These are phyloP conservation scores for Aquilaria malaccensis DNA, from an alignment of 345 rosid genomes.

Conservation along the genomic window DNA sequence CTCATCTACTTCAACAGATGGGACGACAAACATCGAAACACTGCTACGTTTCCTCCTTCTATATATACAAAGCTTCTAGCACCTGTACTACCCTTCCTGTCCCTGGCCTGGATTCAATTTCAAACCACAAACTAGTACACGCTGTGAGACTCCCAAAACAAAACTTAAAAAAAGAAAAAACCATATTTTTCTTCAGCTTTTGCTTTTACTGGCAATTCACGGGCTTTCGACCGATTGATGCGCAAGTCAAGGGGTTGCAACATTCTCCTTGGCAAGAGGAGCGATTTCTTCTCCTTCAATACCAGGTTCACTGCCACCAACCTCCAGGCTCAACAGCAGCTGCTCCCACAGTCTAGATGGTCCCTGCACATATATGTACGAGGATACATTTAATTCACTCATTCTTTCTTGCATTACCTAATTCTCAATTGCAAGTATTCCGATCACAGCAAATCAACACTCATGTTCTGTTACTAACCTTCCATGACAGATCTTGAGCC, in stretches of 20 bases:
- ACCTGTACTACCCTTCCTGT: too few species aligned
- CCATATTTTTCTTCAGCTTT: too few species aligned
- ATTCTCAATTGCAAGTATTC: not conserved
- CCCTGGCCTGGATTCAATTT: too few species aligned
- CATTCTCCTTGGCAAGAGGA: conserved; percentile 75
- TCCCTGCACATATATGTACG: conserved; percentile 40
- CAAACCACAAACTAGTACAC: too few species aligned
- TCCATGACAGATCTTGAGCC: conserved; percentile 94
- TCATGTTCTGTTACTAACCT: conserved; percentile 41
- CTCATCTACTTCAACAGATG: too few species aligned
- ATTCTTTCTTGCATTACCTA: not conserved
- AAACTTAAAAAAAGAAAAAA: not conserved
- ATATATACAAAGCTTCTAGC: too few species aligned
- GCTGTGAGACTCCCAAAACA: not conserved
- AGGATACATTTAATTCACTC: not conserved
- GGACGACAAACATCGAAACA: too few species aligned
- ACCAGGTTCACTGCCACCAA: conserved; percentile 51
- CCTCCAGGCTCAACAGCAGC: conserved; percentile 50
- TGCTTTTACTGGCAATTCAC: not conserved
- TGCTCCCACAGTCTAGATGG: conserved; percentile 78
- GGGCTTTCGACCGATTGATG: not conserved
- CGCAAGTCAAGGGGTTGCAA: conserved; percentile 80
- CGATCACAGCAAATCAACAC: not conserved
- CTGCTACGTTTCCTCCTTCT: too few species aligned
- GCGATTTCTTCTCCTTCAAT: conserved; percentile 78